Evolutionary conservation across 805 yeast species (phyloP), one percentile per base, ranked within the genome.

Genomic region (Lachancea kluyveri): DNA sequence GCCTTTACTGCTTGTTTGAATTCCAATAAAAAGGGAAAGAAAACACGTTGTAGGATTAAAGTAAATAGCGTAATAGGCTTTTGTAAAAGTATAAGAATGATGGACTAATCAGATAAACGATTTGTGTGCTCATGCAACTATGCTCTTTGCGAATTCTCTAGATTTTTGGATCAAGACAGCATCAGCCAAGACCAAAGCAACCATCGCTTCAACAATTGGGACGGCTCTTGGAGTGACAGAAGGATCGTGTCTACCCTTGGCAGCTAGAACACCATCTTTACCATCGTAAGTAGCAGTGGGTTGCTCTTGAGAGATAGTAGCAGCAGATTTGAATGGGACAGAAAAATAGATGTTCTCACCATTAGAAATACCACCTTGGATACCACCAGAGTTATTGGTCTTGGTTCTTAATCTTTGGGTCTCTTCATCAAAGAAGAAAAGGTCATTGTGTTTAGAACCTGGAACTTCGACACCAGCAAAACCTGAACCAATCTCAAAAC

Each of bases 201-300:
- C 75, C 97, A 92, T 90, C 24, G 97, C 85, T 67, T 92, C 98
- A 18, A 92, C 97, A 52, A 92, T 92, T 31, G 98, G 97, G 40
- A 92, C 86, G 23, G 98, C 98, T 60, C 98, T 78, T 45, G 98
- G 98, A 13, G 94, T 94, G 34, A 92, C 98, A 52, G 88, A 85
- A 20, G 98, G 98, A 58, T 92, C 98, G 54, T 92, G 98, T 71
- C 98, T 83, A 35, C 98, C 98, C 59, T 90, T 79, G 21, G 98
- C 96, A 32, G 92, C 95, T 39, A 92, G 69, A 7, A 79, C 75
- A 54, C 98, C 98, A 30, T 65, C 76, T 45, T 72, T 70, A 50
- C 98, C 98, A 16, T 83, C 88, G 64, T 88, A 92, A 28, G 92
- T 74, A 17, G 86, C 74, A 11, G 98, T 92, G 24, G 68, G 62